phyloP scores from a whole-genome alignment of 139 green algal species.

The Auxenochlorella protothecoides region DNA sequence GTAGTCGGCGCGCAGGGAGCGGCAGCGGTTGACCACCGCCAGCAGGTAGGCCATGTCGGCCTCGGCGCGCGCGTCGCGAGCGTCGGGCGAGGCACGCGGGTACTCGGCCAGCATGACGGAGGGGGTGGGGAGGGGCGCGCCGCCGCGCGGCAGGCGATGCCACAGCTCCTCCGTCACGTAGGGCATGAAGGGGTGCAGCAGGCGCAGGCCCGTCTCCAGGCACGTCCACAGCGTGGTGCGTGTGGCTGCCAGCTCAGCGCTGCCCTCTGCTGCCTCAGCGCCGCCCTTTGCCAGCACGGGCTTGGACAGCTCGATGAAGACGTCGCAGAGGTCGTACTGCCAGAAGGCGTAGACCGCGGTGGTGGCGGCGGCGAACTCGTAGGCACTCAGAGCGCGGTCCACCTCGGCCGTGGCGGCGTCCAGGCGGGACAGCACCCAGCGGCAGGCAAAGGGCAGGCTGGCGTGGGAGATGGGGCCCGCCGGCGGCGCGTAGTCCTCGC shows the following conservation, averaged over 20 bases:
- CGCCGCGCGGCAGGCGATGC: slow-evolving; percentile 60
- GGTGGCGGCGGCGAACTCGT: slow-evolving; percentile 72
- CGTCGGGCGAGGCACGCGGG: slow-evolving; percentile 35
- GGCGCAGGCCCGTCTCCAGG: slow-evolving; percentile 73
- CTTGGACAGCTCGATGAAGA: slow-evolving; percentile 98
- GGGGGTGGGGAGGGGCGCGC: neutral
- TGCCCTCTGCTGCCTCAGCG: neutral
- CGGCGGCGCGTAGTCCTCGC: slow-evolving; percentile 15
- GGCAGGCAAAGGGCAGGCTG: slow-evolving; percentile 41
- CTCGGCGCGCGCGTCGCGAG: slow-evolving; percentile 45
- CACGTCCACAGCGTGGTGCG: slow-evolving; percentile 64
- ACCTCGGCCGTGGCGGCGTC: slow-evolving; percentile 31
- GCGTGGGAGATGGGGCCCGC: neutral
- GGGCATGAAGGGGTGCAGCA: slow-evolving; percentile 97
- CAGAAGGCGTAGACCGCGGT: slow-evolving; percentile 77
- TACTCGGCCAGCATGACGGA: slow-evolving; percentile 82
- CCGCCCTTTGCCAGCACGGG: slow-evolving; percentile 42
- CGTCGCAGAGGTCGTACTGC: slow-evolving; percentile 95
- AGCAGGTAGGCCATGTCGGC: slow-evolving; percentile 47
- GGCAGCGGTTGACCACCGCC: slow-evolving; percentile 27
- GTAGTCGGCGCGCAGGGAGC: slow-evolving; percentile 62
- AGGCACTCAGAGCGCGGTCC: slow-evolving; percentile 58
- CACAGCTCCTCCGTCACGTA: slow-evolving; percentile 97
- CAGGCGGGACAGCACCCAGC: slow-evolving; percentile 69
- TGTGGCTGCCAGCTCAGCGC: slow-evolving; percentile 42